phyloP scores from a whole-genome alignment of 345 rosid species.

The Camelina laxa region DNA sequence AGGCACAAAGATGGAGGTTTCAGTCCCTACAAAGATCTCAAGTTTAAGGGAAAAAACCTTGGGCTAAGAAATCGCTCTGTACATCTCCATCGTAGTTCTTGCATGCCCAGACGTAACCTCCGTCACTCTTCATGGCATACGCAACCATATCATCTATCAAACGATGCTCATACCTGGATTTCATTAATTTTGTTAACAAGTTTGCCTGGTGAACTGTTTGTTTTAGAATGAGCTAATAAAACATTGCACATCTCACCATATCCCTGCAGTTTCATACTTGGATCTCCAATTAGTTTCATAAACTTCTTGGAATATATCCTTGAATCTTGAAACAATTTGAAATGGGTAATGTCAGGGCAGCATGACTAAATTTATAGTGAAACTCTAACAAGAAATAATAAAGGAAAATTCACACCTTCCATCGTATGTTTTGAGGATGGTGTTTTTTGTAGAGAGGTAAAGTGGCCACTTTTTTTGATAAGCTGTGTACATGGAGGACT shows the following conservation, averaged over 20 bases:
- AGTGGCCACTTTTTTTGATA: slow-evolving; percentile 95
- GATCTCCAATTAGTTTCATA: slow-evolving; percentile 80
- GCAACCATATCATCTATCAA: slow-evolving; percentile 99
- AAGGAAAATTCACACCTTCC: slow-evolving; percentile 65
- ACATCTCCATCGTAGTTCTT: slow-evolving; percentile 98
- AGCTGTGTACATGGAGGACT: slow-evolving; percentile 87
- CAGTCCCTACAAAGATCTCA: slow-evolving; percentile 15
- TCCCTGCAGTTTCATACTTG: slow-evolving; percentile 84
- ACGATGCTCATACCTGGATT: slow-evolving; percentile 89
- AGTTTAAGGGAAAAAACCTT: slow-evolving; percentile 55
- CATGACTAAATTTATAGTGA: neutral
- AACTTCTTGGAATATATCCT: slow-evolving; percentile 93
- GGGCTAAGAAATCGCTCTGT: slow-evolving; percentile 97
- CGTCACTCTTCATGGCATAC: slow-evolving; percentile 87
- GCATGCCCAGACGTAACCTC: slow-evolving; percentile 99
- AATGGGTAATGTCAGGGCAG: slow-evolving; percentile 18
- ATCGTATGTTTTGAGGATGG: slow-evolving; percentile 89
- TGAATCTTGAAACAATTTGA: slow-evolving; percentile 64
- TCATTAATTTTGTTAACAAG: slow-evolving; percentile 21
- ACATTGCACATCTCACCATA: slow-evolving; percentile 62
- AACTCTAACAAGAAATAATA: slow-evolving; percentile 4
- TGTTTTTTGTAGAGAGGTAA: slow-evolving; percentile 94
- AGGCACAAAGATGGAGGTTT: neutral
- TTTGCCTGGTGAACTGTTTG: slow-evolving; percentile 19
- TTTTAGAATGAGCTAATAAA: slow-evolving; percentile 22